These are phyloP conservation scores for Oehlia diaphana DNA, from an alignment of 192 early-diverging fungal species.

Conservation along the genomic window DNA sequence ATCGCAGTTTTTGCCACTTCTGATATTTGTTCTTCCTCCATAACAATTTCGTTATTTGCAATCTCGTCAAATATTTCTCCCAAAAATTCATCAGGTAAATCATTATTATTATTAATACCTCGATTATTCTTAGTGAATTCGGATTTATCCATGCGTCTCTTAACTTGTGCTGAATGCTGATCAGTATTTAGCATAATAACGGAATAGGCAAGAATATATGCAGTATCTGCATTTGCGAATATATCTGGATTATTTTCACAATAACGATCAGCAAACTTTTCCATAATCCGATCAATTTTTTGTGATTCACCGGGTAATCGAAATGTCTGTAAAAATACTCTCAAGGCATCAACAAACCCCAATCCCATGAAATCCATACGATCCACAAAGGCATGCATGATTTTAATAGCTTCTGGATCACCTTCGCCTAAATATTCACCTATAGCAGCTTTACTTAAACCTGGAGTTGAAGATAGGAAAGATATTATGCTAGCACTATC, in stretches of 20 bases:
- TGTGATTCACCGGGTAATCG: conserved; percentile 91
- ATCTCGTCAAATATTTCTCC: conserved; percentile 83
- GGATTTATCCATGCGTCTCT: conserved; percentile 79
- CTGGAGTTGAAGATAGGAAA: conserved; percentile 73
- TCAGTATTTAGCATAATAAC: conserved; percentile 94
- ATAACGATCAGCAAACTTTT: conserved; percentile 94
- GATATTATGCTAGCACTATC: conserved; percentile 74
- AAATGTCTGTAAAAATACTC: conserved; percentile 86
- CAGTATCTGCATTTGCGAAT: conserved; percentile 91
- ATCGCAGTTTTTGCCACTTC: conserved; percentile 40
- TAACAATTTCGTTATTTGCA: conserved; percentile 80
- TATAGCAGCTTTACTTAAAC: conserved; percentile 82
- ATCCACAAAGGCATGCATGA: conserved; percentile 96
- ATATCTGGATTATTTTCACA: conserved; percentile 76
- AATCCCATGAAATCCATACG: conserved; percentile 74
- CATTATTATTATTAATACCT: conserved; percentile 88
- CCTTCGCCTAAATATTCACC: conserved; percentile 93
- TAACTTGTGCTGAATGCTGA: conserved; percentile 84
- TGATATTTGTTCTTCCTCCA: conserved; percentile 81
- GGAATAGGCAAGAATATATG: conserved; percentile 91
- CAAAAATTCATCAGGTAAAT: conserved; percentile 76
- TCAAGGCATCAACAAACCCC: conserved; percentile 79
- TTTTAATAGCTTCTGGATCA: conserved; percentile 85
- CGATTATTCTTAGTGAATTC: conserved; percentile 93
- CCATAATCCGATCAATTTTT: conserved; percentile 95